Evolutionary conservation across 768 basidiomycete species (phyloP), one percentile per base, ranked within the genome.

Genomic region (Holtermanniella nyarrowii): DNA sequence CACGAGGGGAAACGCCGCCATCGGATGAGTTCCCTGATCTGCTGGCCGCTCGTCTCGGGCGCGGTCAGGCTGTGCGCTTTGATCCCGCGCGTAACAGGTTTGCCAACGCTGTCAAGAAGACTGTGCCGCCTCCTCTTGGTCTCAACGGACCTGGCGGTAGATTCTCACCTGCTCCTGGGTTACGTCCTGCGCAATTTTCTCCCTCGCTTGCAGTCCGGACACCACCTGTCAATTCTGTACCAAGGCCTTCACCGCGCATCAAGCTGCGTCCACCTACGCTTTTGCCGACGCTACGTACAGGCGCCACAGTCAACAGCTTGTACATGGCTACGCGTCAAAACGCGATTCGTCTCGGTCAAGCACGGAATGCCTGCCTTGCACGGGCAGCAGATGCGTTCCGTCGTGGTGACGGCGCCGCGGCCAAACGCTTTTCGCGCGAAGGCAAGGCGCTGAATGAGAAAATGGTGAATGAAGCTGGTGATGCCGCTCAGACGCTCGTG

Each of bases 301-400:
- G 93, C 14, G 82, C 86, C 44, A 69, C 82, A 0, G 71, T 91
- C 44, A 90, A 82, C 68, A 77, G 70, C 47, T 71, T 95, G 56
- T 99, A 99, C 73, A 85, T 95, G 82, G 70, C 80, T 0, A 93
- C 95, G 64, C 83, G 95, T 16, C 78, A 83, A 26, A 82, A 85
- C 26, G 90, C 88, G 22, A 77, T 97, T 52, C 86, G 95, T 62
- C 81, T 96, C 21, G 95, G 93, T 46, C 86, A 88, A 1, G 88
- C 88, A 26, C 78, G 95, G 31, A 97, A 97, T 61, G 88, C 88
- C 14, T 95, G 88, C 70, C 77, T 99, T 23, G 88, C 88, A 1
- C 81, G 89, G 42, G 95, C 95, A 12, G 93, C 95, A 2, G 90
- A 95, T 62, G 89, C 91, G 2, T 99, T 89, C 87, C 78, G 88